phyloP scores from a whole-genome alignment of 1,284 basidiomycete species.

The Rhodofomes roseus region DNA sequence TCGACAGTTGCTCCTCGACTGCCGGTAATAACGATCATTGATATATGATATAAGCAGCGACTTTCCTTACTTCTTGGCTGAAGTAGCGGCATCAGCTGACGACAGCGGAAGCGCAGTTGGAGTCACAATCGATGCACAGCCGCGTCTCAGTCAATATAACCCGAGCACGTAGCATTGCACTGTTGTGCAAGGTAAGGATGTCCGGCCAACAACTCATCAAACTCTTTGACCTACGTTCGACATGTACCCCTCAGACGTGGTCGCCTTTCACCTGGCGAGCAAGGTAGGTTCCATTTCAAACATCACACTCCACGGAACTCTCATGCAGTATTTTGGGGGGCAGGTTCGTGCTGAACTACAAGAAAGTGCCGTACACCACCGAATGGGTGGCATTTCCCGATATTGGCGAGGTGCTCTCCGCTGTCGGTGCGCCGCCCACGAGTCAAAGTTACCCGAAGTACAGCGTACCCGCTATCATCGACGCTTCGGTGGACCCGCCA shows the following conservation, averaged over 20 bases:
- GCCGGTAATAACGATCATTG: too few relatives aligned
- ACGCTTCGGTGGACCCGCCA: not conserved
- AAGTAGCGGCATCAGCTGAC: not conserved
- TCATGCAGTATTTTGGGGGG: not conserved
- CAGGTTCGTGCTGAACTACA: constrained; percentile 10
- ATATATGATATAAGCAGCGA: too few relatives aligned
- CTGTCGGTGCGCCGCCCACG: constrained; percentile 1
- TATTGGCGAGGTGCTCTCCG: not conserved
- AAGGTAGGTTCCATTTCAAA: not conserved
- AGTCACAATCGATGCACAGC: not conserved
- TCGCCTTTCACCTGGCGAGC: constrained; percentile 4
- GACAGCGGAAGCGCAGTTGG: not conserved
- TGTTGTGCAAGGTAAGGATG: too few relatives aligned
- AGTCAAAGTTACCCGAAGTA: not conserved
- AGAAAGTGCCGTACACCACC: constrained; percentile 5
- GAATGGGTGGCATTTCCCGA: constrained; percentile 4
- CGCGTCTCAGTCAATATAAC: too few relatives aligned
- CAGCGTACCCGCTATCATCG: constrained; percentile 6
- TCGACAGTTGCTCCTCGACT: too few relatives aligned
- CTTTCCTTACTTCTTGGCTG: too few relatives aligned
- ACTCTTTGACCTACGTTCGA: constrained; percentile 5
- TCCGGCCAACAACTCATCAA: constrained; percentile 2
- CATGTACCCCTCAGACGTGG: constrained; percentile 2
- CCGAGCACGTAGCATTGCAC: too few relatives aligned
- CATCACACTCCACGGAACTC: too few relatives aligned